Evolutionary conservation across 306 rosid genomes (phyloP).

Genomic region (Quercus wislizeni): DNA sequence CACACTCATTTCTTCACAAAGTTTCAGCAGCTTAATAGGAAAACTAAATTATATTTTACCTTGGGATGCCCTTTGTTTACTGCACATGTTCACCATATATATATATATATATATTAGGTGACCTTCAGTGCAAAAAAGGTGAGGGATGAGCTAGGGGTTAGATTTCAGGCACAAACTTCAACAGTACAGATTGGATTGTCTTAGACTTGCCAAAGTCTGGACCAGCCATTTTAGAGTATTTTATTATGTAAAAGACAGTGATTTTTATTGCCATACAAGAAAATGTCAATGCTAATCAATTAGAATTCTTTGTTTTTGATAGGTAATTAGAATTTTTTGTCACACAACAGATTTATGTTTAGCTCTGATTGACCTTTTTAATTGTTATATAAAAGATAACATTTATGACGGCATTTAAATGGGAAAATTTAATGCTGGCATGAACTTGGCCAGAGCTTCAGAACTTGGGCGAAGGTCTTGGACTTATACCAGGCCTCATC

Average conservation of each 20-base stretch:
- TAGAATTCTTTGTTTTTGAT: too few species aligned
- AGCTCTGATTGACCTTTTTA: neutral
- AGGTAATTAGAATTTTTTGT: too few species aligned
- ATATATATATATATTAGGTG: neutral
- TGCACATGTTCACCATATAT: neutral
- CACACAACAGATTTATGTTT: too few species aligned
- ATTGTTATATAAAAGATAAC: too few species aligned
- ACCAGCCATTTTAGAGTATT: too few species aligned
- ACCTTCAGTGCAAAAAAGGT: neutral
- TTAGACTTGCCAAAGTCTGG: neutral
- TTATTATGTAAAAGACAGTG: too few species aligned
- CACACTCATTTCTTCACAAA: neutral
- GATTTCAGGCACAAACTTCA: constrained; percentile 7
- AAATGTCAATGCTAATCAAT: too few species aligned
- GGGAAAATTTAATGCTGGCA: neutral
- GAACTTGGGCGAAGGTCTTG: neutral
- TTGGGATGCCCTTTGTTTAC: neutral
- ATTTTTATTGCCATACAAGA: too few species aligned
- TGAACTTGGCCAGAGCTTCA: neutral
- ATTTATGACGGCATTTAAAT: neutral
- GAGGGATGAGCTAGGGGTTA: neutral
- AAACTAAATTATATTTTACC: neutral
- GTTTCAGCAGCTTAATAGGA: neutral
- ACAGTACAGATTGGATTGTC: neutral
- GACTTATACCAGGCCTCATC: neutral